Evolutionary conservation across 164 flowering plant species (phyloP), one percentile per base, ranked within the genome.

Genomic region (Nymphaea colorata): DNA sequence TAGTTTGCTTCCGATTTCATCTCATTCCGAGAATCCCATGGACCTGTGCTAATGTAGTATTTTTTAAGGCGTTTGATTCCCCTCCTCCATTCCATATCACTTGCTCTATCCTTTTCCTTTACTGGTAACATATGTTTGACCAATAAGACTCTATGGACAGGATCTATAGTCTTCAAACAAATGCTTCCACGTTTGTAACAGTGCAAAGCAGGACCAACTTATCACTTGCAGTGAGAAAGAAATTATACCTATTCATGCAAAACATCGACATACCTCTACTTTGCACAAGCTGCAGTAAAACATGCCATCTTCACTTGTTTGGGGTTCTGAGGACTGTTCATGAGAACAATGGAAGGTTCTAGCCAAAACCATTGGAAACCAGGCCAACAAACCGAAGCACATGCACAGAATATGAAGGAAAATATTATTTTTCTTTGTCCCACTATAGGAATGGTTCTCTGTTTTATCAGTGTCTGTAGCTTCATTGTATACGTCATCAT

Each of bases 261-360:
- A 43, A 63, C 61, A 67, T 8, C 36, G 36, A 70, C 85, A 43
- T 71, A 91, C 99, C 97, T 91, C 98, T 70, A 90, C 98, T 80
- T 94, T 85, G 71, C 99, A 94, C 75, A 91, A 80, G 77, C 93
- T 91, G 81, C 99, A 94, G 70, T 88, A 94, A 72, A 91, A 94
- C 98, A 91, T 86, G 78, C 96, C 99, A 72, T 91, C 99, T 77
- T 94, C 99, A 68, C 96, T 90, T 75, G 67, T 76, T 61, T 87
- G 90, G 59, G 80, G 80, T 67, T 82, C 85, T 63, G 86, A 81
- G 62, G 89, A 81, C 69, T 86, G 84, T 65, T 86, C 86, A 42
- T 72, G 76, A 15, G 76, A 73, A 64, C 75, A 83, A 64, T 93
- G 87, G 68, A 77, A 74, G 44, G 76, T 77, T 61, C 84, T 81